Evolutionary conservation across 352 stramenopile species (phyloP).

Genomic region (Pythium brassicae): DNA sequence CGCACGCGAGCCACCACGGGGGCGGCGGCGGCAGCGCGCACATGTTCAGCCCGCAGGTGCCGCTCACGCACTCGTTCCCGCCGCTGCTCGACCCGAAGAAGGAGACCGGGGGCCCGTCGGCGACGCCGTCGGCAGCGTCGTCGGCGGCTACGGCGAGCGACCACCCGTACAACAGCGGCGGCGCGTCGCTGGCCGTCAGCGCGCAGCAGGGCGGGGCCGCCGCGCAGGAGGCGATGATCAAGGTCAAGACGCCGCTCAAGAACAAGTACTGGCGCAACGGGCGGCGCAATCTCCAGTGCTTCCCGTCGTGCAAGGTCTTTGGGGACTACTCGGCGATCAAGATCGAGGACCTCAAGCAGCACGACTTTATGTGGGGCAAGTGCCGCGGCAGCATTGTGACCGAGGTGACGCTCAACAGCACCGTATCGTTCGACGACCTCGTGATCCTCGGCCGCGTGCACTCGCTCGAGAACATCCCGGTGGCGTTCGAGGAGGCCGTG

Average conservation of each 20-base stretch:
- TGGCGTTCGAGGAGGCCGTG: constrained; percentile 81
- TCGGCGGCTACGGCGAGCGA: constrained; percentile 11
- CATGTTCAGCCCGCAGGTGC: constrained; percentile 18
- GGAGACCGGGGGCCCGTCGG: constrained; percentile 7
- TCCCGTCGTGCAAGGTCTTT: constrained; percentile 87
- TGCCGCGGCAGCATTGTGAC: constrained; percentile 79
- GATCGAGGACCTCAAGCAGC: constrained; percentile 85
- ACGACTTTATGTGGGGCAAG: constrained; percentile 90
- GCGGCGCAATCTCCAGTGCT: constrained; percentile 88
- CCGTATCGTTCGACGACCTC: constrained; percentile 76
- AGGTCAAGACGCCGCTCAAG: constrained; percentile 82
- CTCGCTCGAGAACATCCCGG: constrained; percentile 79
- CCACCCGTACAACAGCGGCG: constrained; percentile 13
- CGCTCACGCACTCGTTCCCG: constrained; percentile 50
- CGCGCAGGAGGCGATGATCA: constrained; percentile 79
- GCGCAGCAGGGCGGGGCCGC: constrained; percentile 16
- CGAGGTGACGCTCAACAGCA: constrained; percentile 82
- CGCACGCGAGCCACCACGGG: constrained; percentile 17
- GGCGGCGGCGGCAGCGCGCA: constrained; percentile 20
- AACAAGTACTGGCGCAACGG: constrained; percentile 90
- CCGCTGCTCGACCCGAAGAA: constrained; percentile 55
- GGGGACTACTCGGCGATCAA: constrained; percentile 88
- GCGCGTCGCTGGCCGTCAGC: no score
- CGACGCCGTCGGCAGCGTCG: not conserved
- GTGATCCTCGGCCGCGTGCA: constrained; percentile 76